Conservation (phyloP, 441 rosid genomes). For the Theobroma grandiflorum region DNA sequence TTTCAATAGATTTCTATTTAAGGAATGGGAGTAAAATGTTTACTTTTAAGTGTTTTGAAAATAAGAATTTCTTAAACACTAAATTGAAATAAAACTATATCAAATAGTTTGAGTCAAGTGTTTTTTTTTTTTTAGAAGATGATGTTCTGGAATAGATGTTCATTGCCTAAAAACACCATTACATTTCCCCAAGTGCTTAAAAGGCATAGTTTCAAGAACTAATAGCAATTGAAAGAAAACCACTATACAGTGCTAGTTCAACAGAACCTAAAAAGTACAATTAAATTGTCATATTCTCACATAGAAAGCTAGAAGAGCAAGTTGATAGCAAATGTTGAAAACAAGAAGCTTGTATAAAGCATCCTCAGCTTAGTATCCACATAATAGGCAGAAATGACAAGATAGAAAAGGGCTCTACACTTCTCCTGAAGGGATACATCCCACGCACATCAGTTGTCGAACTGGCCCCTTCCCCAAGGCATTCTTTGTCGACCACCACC, state of each 20-base stretch:
- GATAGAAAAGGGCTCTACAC: neutral
- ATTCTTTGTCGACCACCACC: conserved; percentile 43
- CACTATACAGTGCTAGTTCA: neutral
- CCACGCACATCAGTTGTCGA: conserved; percentile 34
- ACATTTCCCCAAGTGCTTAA: neutral
- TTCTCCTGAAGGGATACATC: neutral
- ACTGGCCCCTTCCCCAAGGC: conserved; percentile 66
- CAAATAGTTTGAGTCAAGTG: too few relatives aligned
- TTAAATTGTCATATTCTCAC: neutral
- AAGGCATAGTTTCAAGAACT: neutral
- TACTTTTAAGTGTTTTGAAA: too few relatives aligned
- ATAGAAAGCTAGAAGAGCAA: neutral
- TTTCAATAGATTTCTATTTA: too few relatives aligned
- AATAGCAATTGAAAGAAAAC: conserved; percentile 9
- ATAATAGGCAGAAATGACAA: neutral
- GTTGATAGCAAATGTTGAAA: neutral
- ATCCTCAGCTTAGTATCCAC: neutral
- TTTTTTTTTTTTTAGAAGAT: too few relatives aligned
- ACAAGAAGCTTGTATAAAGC: neutral
- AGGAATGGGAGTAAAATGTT: too few relatives aligned
- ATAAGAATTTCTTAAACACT: too few relatives aligned
- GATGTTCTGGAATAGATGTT: neutral
- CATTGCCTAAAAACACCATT: neutral
- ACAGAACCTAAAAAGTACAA: neutral
- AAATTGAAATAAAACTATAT: too few relatives aligned